These are phyloP conservation scores for Flaveria bidentis DNA, from an alignment of 129 eudicot genomes.

Conservation along the genomic window DNA sequence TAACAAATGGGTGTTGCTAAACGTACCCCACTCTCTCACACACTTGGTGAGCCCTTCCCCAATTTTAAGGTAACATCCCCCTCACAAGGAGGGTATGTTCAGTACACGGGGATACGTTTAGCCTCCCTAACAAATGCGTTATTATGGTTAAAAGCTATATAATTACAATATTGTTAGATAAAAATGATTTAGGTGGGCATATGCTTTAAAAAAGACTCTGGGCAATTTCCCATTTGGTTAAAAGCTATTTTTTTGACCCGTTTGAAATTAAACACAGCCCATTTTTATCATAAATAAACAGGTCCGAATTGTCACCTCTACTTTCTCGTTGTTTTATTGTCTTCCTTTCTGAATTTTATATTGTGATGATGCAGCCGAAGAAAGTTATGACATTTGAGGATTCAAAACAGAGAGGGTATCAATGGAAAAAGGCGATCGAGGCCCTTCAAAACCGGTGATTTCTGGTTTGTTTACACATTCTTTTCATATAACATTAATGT, in stretches of 20 bases:
- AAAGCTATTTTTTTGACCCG: neutral
- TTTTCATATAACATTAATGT: constrained; percentile 47
- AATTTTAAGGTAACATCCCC: too few relatives aligned
- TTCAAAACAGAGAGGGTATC: constrained; percentile 84
- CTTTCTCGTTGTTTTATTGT: neutral
- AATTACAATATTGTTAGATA: neutral
- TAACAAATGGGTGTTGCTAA: neutral
- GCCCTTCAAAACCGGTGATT: constrained; percentile 81
- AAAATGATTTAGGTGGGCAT: neutral
- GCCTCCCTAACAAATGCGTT: neutral
- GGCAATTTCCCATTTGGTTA: neutral
- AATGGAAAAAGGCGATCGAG: constrained; percentile 96
- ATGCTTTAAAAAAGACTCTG: neutral
- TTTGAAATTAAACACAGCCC: neutral
- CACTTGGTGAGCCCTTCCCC: too few relatives aligned
- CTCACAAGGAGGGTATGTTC: too few relatives aligned
- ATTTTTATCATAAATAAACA: neutral
- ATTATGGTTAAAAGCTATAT: neutral
- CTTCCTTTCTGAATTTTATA: neutral
- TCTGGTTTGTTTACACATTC: constrained; percentile 43
- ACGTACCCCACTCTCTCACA: too few relatives aligned
- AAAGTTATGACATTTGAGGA: constrained; percentile 86
- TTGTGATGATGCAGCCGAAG: constrained; percentile 67
- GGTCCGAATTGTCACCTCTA: neutral
- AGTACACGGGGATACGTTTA: too few relatives aligned